Percentiles rank a stretch among this genome's conserved stretches.
These are phyloP conservation scores for Glomus cerebriforme DNA, from an alignment of 192 early-diverging fungal species.

Conservation along the genomic window DNA sequence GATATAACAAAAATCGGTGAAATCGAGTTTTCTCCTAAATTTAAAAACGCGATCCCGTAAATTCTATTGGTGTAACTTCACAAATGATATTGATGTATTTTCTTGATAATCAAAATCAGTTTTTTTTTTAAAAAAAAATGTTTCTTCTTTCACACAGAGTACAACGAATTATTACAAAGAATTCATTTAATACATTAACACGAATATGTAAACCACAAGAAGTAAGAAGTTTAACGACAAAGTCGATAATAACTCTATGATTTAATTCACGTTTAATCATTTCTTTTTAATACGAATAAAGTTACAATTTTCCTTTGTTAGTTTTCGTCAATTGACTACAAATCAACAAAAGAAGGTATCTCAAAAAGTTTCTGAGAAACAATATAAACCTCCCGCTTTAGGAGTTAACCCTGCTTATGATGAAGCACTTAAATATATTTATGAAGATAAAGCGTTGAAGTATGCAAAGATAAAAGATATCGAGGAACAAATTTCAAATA, in stretches of 20 bases:
- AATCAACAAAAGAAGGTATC: not conserved
- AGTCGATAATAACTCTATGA: too few species aligned
- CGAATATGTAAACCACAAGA: not conserved
- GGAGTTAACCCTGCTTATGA: conserved; percentile 73
- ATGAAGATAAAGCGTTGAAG: conserved; percentile 56
- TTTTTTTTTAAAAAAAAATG: not conserved
- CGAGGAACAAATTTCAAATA: conserved; percentile 38
- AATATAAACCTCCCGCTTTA: conserved; percentile 43
- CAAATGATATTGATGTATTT: too few species aligned
- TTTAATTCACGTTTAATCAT: too few species aligned
- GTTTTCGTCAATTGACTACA: not conserved
- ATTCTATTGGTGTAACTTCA: too few species aligned
- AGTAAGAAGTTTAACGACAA: too few species aligned
- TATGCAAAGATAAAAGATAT: conserved; percentile 45
- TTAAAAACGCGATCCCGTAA: too few species aligned
- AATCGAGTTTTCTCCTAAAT: too few species aligned
- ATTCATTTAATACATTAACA: not conserved
- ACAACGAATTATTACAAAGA: not conserved
- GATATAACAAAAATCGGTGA: too few species aligned
- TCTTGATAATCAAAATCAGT: too few species aligned
- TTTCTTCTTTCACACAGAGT: not conserved
- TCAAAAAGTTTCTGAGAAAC: not conserved
- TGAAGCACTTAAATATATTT: conserved; percentile 72
- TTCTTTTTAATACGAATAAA: not conserved
- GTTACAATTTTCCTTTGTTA: not conserved